Percentiles rank a stretch among this genome's conserved stretches.
Conservation (phyloP, 371 early-diverging fungal genomes). For the Mucor saturninus region DNA sequence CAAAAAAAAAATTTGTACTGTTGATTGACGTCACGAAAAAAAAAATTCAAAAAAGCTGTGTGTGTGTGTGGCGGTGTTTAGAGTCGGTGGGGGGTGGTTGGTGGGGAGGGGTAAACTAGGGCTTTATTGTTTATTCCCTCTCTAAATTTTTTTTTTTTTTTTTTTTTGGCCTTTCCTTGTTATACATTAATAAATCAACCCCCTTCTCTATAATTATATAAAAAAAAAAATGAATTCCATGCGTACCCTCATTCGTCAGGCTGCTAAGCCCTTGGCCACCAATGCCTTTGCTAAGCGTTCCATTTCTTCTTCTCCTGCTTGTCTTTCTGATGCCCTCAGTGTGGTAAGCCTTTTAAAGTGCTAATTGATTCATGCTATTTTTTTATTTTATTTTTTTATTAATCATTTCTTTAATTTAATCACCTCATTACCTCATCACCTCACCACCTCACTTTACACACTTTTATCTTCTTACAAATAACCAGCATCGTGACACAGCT, state of each 20-base stretch:
- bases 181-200: constrained; percentile 21
- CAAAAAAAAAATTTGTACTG: no score
- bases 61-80: background rate
- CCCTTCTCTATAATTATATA: constrained; percentile 28
- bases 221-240: constrained; percentile 45
- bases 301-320: constrained; percentile 52
- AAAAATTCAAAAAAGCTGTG: background rate
- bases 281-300: constrained; percentile 49
- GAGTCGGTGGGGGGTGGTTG: constrained; percentile 3
- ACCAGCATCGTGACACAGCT: constrained; percentile 88
- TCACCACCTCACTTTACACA: background rate
- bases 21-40: background rate
- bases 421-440: background rate
- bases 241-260: constrained; percentile 50
- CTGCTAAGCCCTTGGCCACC: constrained; percentile 35
- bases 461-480: background rate
- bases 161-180: background rate
- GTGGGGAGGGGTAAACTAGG: constrained; percentile 19
- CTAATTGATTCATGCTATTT: background rate
- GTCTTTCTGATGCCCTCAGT: constrained; percentile 71
- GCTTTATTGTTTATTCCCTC: constrained; percentile 11
- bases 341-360: constrained; percentile 50
- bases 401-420: background rate
- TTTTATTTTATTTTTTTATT: constrained; percentile 5
- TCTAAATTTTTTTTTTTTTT: constrained; percentile 1